Base-by-base conservation (phyloP, 345 rosid genomes). In the Ailanthus altissimus region DNA sequence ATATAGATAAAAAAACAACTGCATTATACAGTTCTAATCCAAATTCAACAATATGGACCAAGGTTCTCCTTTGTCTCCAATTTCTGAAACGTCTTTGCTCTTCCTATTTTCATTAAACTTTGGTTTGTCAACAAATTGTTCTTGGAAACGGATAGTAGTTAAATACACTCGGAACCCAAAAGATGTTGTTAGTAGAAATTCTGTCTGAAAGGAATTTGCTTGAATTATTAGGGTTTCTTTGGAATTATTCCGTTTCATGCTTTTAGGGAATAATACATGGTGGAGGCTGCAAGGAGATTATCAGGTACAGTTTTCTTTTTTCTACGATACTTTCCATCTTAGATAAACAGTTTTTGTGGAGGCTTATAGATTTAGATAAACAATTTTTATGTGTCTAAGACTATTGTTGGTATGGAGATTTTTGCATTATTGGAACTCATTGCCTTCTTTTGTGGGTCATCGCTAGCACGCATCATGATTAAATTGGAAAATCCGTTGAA, bases 201-300 rank as follows among this genome's bases (percentile, higher is more conserved):
- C 26, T 25, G 10, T 21, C 25, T 72, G 40, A 72, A 20, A 57
- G 40, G 57, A 38, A 42, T 59, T 21, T 57, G 18, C 50, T 36
- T 23, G 45, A 59, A 16, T 1, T 26, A 15, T 26, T 16, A 6
- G 56, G 76, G 38, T 59, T 72, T 38, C 26, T 73, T 40, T 2
- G 1, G 21, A 6, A 13, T 54, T 25, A 58, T 43, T 59, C 18
- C 2, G 9, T 60, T 45, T 59, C 51, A 21, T 25, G 11, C 18
- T 59, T 15, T 9, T 46, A 4, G 16, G 67, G 60, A n/a, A 58
- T 60, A 8, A 23, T 45, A 4, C 38, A 9, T 28, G 65, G 45
- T 26, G 38, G 57, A 73, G 53, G 42, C 67, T 59, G 26, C 23
- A 13, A 72, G 32, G 16, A 72, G 63, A 20, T 36, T 71, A 42